Evolutionary conservation across 2,329 filamentous ascomycete genomes (phyloP).

Genomic region (Waltergamsia citrina): DNA sequence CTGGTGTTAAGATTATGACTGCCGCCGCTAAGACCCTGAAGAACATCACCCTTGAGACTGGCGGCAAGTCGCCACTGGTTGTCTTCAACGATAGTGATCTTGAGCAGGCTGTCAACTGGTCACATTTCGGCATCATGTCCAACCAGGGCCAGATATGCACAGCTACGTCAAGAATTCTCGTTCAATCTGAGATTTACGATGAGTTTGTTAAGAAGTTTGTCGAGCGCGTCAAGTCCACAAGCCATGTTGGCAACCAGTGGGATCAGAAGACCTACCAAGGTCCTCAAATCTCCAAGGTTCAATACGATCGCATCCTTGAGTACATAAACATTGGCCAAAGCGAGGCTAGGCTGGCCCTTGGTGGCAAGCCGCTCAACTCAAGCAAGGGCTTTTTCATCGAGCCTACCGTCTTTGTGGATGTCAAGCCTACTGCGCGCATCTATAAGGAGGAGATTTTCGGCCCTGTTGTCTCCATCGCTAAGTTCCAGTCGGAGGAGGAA

Average conservation of each 20-base stretch:
- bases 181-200: conserved; percentile 44
- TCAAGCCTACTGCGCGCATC: conserved; percentile 10
- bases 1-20: conserved; percentile 60
- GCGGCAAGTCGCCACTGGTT: conserved; percentile 48
- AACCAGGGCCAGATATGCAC: conserved; percentile 49
- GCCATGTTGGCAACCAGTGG: conserved; percentile 12
- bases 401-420: conserved; percentile 14
- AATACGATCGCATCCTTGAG: conserved; percentile 52
- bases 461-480: conserved; percentile 11
- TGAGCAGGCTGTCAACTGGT: conserved; percentile 49
- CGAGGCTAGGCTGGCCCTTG: conserved; percentile 24
- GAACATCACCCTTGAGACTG: conserved; percentile 49
- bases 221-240: conserved; percentile 41
- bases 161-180: conserved; percentile 45
- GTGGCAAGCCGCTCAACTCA: conserved; percentile 21
- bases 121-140: conserved; percentile 27
- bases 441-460: conserved; percentile 16
- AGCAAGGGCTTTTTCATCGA: conserved; percentile 5
- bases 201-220: conserved; percentile 50
- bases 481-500: conserved; percentile 12
- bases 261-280: conserved; percentile 17
- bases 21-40: conserved; percentile 49
- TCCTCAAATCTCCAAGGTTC: conserved; percentile 42
- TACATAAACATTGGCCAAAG: conserved; percentile 36
- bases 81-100: conserved; percentile 51